Conservation (phyloP, 129 eudicot species). For the Mikania micrantha region DNA sequence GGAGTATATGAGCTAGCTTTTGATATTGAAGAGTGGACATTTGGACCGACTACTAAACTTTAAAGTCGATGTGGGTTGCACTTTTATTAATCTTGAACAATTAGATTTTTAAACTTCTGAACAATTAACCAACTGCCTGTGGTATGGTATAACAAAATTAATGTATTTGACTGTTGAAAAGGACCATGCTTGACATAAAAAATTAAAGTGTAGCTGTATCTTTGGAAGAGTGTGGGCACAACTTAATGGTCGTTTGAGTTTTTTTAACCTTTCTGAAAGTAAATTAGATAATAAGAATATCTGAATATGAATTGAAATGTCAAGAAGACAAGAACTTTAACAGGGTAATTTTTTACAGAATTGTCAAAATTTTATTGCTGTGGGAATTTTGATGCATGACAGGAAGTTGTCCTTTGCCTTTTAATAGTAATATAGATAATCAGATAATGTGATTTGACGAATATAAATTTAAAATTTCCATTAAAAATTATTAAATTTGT, state of each 20-base stretch:
- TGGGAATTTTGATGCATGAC: neutral
- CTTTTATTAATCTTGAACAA: neutral
- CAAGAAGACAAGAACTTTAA: constrained; percentile 1
- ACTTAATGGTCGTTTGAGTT: neutral
- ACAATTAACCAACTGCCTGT: neutral
- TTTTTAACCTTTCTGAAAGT: neutral
- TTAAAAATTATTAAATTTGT: neutral
- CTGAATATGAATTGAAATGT: neutral
- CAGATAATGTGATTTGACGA: neutral
- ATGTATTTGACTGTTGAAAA: neutral
- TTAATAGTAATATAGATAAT: neutral
- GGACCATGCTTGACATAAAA: neutral
- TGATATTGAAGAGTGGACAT: neutral
- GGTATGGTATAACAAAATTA: neutral
- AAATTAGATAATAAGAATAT: neutral
- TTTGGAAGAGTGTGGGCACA: neutral
- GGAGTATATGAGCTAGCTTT: neutral
- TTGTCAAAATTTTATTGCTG: neutral
- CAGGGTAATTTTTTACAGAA: neutral
- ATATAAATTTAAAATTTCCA: neutral
- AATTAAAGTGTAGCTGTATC: neutral
- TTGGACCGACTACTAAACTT: neutral
- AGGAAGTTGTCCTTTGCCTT: neutral
- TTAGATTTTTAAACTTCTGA: neutral
- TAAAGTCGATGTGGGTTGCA: neutral